A percentile compares a stretch with the other conserved stretches of the same genome.
Evolutionary conservation across 768 basidiomycete genomes (phyloP).

Genomic region (Lactifluus echinatus): DNA sequence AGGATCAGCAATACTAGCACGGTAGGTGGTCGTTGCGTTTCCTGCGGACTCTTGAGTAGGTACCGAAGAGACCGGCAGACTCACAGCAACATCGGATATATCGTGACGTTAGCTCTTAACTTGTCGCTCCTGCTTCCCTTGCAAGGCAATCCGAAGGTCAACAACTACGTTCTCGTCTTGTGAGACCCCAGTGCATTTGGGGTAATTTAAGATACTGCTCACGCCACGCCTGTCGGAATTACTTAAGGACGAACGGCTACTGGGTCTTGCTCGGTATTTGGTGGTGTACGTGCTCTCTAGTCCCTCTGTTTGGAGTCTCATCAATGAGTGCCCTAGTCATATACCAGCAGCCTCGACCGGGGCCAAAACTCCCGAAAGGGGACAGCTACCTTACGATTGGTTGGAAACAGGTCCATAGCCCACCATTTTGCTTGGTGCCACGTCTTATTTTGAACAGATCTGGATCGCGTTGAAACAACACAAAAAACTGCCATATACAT

Average conservation of each 20-base stretch:
- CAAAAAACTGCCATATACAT: constrained; percentile 72
- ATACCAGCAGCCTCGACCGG: constrained; percentile 78
- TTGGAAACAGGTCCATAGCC: constrained; percentile 62
- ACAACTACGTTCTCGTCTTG: constrained; percentile 70
- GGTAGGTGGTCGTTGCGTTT: constrained; percentile 30
- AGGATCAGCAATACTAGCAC: constrained; percentile 79
- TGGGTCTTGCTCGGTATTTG: constrained; percentile 78
- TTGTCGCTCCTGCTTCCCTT: constrained; percentile 63
- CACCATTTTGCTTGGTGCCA: background rate
- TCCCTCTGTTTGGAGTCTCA: background rate
- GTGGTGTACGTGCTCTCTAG: constrained; percentile 57
- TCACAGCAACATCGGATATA: constrained; percentile 72
- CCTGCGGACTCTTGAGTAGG: background rate
- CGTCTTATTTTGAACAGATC: constrained; percentile 39
- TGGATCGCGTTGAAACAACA: constrained; percentile 71
- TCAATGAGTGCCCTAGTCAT: constrained; percentile 41
- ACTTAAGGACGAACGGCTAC: constrained; percentile 53
- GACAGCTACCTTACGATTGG: constrained; percentile 74
- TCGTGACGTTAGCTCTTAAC: constrained; percentile 55
- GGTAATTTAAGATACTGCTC: background rate
- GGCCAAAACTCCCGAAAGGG: constrained; percentile 68
- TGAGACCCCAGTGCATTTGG: constrained; percentile 27
- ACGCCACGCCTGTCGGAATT: too few species aligned
- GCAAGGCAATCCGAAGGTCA: constrained; percentile 46
- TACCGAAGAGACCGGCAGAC: constrained; percentile 33